Base-by-base conservation (phyloP, 441 rosid genomes). In the Breynia disticha region DNA sequence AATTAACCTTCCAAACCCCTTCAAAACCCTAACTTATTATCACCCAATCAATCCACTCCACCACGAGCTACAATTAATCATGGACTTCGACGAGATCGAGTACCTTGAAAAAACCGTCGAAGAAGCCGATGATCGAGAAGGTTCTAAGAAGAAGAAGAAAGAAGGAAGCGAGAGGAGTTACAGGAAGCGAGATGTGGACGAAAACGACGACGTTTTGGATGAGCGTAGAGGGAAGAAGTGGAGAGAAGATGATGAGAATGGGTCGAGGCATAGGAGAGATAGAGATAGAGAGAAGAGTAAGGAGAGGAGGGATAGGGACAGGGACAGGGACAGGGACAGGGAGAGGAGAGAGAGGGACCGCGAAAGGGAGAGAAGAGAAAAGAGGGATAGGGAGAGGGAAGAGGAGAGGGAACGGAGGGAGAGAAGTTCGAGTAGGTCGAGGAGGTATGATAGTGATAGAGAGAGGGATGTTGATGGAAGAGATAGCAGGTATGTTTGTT, bases 61-160 rank as follows among this genome's bases (percentile, higher is more conserved):
- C 35, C 35, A 28, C 35, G 35, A 28, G 8, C 1, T 28, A 4
- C 35, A 28, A 28, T 28, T 28, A 28, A 16, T 15, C 7, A 86
- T 84, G 96, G 96, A 79, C 11, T 87, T 90, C 65, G 97, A 90
- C 82, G 97, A 87, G 75, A 82, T 81, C 76, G 91, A 90, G 72
- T 90, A 90, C 55, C 79, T 90, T 59, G 97, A 90, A 83, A 84
- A 87, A 74, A 75, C 91, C 28, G 97, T 77, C 19, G 96, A 80
- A 72, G 83, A 70, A 51, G 69, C 60, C 39, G 80, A 74, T 44
- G 80, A 76, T 67, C 73, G 74, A 55, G 77, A 72, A 42, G 73
- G 46, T 19, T 46, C 70, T 9, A 80, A 37, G 77, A 73, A 60
- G 70, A 69, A 59, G 65, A 75, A 63, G 70, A 74, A 68, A 52